Conservation (phyloP, 2,329 filamentous ascomycete genomes). For the Magnaporthales sp. region DNA sequence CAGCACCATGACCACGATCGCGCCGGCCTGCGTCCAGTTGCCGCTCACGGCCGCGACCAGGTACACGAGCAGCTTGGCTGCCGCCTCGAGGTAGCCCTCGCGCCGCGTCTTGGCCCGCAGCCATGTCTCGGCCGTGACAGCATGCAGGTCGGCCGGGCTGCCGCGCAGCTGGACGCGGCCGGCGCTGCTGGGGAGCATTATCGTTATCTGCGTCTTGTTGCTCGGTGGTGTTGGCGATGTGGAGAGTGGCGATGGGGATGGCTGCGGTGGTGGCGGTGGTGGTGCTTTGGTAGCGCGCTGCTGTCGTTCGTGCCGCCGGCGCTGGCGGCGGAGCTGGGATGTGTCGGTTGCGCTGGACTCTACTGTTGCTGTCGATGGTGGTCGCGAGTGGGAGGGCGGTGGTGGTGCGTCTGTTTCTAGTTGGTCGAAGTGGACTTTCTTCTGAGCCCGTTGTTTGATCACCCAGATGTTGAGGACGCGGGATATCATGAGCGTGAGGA, state of each 20-base stretch:
- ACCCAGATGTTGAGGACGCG: slow-evolving; percentile 48
- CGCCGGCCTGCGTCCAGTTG: slow-evolving; percentile 44
- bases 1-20: slow-evolving; percentile 40
- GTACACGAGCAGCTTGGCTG: slow-evolving; percentile 49
- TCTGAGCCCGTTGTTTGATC: slow-evolving; percentile 39
- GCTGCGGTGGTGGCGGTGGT: slow-evolving; percentile 6
- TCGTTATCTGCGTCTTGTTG: slow-evolving; percentile 13
- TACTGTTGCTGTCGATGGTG: background rate
- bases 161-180: slow-evolving; percentile 45
- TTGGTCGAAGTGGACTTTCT: slow-evolving; percentile 2
- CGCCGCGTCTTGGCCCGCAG: slow-evolving; percentile 39
- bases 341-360: slow-evolving; percentile 7
- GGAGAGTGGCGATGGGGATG: slow-evolving; percentile 2
- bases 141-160: slow-evolving; percentile 45
- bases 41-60: slow-evolving; percentile 44
- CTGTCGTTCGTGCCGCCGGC: slow-evolving; percentile 9
- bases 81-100: slow-evolving; percentile 42
- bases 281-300: background rate
- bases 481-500: slow-evolving; percentile 41
- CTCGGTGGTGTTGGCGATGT: slow-evolving; percentile 8
- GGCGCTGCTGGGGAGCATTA: slow-evolving; percentile 28
- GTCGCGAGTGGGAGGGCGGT: slow-evolving; percentile 1
- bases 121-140: slow-evolving; percentile 50
- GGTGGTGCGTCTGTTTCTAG: slow-evolving; percentile 1
- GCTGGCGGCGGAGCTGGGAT: slow-evolving; percentile 10